phyloP scores from a whole-genome alignment of 306 rosid genomes.

The Cicer bijugum region DNA sequence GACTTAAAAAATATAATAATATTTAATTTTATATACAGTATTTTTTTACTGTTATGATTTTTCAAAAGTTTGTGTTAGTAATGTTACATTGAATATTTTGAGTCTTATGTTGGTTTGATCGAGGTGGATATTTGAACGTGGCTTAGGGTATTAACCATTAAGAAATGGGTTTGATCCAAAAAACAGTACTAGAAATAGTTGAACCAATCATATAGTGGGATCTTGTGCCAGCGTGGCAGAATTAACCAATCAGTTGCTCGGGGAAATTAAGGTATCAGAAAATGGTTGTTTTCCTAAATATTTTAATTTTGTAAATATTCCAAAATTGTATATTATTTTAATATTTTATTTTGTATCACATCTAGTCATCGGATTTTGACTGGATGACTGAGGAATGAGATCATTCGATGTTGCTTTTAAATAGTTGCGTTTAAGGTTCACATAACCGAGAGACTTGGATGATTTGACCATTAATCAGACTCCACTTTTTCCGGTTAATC shows the following conservation, averaged over 20 bases:
- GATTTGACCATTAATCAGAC: constrained; percentile 49
- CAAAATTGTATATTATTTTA: constrained; percentile 13
- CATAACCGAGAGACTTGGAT: constrained; percentile 44
- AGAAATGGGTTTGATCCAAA: constrained; percentile 44
- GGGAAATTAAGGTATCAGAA: constrained; percentile 85
- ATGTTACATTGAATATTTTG: background rate
- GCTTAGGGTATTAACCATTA: constrained; percentile 53
- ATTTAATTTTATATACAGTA: background rate
- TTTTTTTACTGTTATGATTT: constrained; percentile 7
- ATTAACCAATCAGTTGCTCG: constrained; percentile 84
- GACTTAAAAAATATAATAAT: constrained; percentile 35
- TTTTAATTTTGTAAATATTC: background rate
- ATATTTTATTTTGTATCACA: constrained; percentile 49
- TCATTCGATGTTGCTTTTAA: constrained; percentile 40
- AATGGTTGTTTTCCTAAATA: background rate
- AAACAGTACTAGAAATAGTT: constrained; percentile 47
- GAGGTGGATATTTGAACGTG: constrained; percentile 53
- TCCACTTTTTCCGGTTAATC: constrained; percentile 5
- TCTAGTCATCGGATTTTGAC: constrained; percentile 50
- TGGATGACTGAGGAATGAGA: constrained; percentile 38
- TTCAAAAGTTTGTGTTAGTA: constrained; percentile 1
- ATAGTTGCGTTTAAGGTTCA: constrained; percentile 59
- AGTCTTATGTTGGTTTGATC: constrained; percentile 25
- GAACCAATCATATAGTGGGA: constrained; percentile 69
- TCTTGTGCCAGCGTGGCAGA: constrained; percentile 65